A percentile compares a stretch with the other conserved stretches of the same genome.
Conservation (phyloP, 2,329 filamentous ascomycete species). For the Macrophomina pseudophaseolina region DNA sequence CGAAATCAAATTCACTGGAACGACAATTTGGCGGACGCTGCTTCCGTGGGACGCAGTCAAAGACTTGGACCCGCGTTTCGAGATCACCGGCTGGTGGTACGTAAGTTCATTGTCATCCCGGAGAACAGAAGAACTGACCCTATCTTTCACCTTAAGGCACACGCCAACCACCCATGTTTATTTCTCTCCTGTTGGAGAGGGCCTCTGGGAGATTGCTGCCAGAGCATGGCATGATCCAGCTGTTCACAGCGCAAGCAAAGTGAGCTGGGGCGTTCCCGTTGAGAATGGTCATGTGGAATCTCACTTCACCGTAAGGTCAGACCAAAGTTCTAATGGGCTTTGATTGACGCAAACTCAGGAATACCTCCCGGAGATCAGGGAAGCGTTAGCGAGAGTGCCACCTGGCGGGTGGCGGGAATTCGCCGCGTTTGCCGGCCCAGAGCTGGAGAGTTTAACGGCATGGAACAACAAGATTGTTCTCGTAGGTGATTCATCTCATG, state of each 20-base stretch:
- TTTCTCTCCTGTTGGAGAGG: conserved; percentile 40
- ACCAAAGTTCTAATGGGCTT: neutral
- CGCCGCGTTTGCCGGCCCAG: conserved; percentile 54
- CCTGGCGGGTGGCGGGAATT: conserved; percentile 54
- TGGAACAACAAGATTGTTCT: conserved; percentile 55
- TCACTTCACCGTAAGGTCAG: conserved; percentile 40
- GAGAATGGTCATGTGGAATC: conserved; percentile 44
- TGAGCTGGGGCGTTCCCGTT: conserved; percentile 47
- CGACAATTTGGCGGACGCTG: conserved; percentile 55
- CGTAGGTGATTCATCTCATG: conserved; percentile 62
- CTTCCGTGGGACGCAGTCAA: conserved; percentile 41
- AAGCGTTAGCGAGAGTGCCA: conserved; percentile 47
- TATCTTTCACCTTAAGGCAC: conserved; percentile 35
- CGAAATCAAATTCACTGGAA: conserved; percentile 55
- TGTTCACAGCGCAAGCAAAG: conserved; percentile 35
- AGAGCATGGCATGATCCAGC: conserved; percentile 42
- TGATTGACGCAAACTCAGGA: conserved; percentile 36
- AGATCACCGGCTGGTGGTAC: conserved; percentile 48
- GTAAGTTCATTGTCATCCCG: too few species aligned
- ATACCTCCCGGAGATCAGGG: conserved; percentile 48
- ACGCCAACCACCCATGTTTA: conserved; percentile 50
- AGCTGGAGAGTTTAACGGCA: conserved; percentile 46
- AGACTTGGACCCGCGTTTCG: conserved; percentile 40
- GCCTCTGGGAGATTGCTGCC: conserved; percentile 48
- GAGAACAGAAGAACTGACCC: too few species aligned